Evolutionary conservation across 2,329 filamentous ascomycete genomes (phyloP).

Genomic region (Lecanicillium sp.): DNA sequence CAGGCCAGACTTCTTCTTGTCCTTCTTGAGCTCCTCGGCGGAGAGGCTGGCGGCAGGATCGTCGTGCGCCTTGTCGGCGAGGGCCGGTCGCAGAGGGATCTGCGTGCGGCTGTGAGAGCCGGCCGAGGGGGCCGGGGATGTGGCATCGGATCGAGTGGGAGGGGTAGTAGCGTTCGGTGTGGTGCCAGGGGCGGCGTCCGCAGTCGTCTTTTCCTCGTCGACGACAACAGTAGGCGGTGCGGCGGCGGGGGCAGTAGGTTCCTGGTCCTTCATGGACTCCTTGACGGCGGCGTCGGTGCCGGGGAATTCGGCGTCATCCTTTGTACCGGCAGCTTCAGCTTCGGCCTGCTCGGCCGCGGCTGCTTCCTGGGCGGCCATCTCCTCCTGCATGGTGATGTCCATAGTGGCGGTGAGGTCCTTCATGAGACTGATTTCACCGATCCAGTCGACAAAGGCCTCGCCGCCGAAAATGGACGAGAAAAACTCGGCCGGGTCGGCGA

Average conservation of each 20-base stretch:
- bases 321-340: constrained; percentile 39
- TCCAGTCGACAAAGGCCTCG: constrained; percentile 91
- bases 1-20: constrained; percentile 83
- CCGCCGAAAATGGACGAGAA: constrained; percentile 98
- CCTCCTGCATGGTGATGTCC: constrained; percentile 90
- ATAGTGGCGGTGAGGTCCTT: constrained; percentile 97
- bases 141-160: constrained; percentile 28
- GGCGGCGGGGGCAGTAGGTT: constrained; percentile 25
- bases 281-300: constrained; percentile 51
- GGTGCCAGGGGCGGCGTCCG: constrained; percentile 17
- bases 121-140: constrained; percentile 38
- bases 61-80: constrained; percentile 78
- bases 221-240: constrained; percentile 35
- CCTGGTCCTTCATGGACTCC: constrained; percentile 44
- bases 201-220: constrained; percentile 30
- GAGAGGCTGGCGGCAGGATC: constrained; percentile 66
- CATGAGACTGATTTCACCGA: constrained; percentile 97
- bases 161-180: constrained; percentile 17
- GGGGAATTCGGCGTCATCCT: constrained; percentile 42
- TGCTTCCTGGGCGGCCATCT: constrained; percentile 54
- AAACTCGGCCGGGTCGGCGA: constrained; percentile 94
- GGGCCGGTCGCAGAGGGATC: constrained; percentile 74
- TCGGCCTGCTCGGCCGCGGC: constrained; percentile 47
- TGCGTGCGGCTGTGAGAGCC: constrained; percentile 39
- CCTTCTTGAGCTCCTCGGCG: constrained; percentile 39